Conservation (phyloP, 2,329 filamentous ascomycete genomes). For the Alternaria viburni region DNA sequence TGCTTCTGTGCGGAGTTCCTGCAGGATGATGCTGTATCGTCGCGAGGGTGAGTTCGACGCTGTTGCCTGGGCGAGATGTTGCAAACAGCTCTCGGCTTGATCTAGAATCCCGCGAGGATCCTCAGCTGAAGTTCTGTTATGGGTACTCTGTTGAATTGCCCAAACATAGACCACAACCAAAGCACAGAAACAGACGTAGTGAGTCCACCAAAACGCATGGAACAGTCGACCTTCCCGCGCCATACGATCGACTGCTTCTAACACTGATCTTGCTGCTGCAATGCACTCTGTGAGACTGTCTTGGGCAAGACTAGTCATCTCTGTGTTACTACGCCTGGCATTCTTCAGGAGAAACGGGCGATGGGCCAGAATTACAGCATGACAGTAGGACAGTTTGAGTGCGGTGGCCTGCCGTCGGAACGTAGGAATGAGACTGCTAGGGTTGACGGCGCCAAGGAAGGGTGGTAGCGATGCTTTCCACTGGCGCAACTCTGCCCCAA, state of each 20-base stretch:
- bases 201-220: slow-evolving; percentile 58
- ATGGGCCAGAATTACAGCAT: slow-evolving; percentile 45
- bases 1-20: slow-evolving; percentile 53
- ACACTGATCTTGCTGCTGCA: slow-evolving; percentile 50
- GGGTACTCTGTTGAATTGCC: slow-evolving; percentile 50
- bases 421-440: slow-evolving; percentile 54
- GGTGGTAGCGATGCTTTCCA: slow-evolving; percentile 49
- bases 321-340: slow-evolving; percentile 20
- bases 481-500: slow-evolving; percentile 47
- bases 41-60: slow-evolving; percentile 56
- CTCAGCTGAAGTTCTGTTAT: slow-evolving; percentile 4
- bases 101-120: slow-evolving; percentile 43
- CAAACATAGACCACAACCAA: slow-evolving; percentile 57
- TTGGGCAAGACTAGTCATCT: slow-evolving; percentile 37
- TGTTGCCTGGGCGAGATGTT: slow-evolving; percentile 55
- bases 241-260: slow-evolving; percentile 47
- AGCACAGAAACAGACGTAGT: slow-evolving; percentile 59
- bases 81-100: slow-evolving; percentile 54
- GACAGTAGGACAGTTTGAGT: slow-evolving; percentile 41
- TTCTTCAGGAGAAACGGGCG: slow-evolving; percentile 40
- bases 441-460: slow-evolving; percentile 53
- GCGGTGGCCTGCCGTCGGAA: slow-evolving; percentile 48
- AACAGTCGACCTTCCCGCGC: slow-evolving; percentile 47
- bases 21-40: slow-evolving; percentile 57
- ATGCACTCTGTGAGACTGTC: slow-evolving; percentile 53